phyloP scores from a whole-genome alignment of 768 basidiomycete genomes.

The Flagelloscypha sp. region DNA sequence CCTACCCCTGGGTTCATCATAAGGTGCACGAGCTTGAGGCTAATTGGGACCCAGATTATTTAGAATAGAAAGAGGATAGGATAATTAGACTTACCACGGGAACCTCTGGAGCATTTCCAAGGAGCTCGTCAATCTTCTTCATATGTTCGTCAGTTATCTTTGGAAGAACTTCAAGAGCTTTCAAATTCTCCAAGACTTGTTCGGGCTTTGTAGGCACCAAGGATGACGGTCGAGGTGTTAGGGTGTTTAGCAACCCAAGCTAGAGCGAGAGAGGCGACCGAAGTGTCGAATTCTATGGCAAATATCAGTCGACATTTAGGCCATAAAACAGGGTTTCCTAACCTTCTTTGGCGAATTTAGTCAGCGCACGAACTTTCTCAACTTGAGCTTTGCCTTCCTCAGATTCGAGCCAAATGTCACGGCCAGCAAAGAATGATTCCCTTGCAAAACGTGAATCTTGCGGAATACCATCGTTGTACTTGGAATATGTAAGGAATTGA shows the following conservation, averaged over 20 bases:
- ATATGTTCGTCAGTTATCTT: conserved; percentile 62
- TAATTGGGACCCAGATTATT: too few species aligned
- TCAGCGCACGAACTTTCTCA: conserved; percentile 59
- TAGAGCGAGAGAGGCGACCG: conserved; percentile 58
- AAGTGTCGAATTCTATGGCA: conserved; percentile 44
- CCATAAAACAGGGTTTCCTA: too few species aligned
- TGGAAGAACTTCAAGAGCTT: conserved; percentile 63
- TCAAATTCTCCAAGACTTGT: conserved; percentile 59
- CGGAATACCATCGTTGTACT: conserved; percentile 73
- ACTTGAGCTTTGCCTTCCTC: conserved; percentile 63
- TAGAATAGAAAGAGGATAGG: too few species aligned
- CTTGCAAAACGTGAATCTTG: conserved; percentile 61
- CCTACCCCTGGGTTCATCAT: too few species aligned
- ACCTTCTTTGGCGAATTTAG: conserved; percentile 56
- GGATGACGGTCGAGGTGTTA: conserved; percentile 57
- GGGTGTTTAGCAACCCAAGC: conserved; percentile 69
- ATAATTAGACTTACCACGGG: too few species aligned
- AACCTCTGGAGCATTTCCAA: too few species aligned
- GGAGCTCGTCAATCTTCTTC: conserved; percentile 58
- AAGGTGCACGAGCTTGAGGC: too few species aligned
- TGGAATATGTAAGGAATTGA: conserved; percentile 4
- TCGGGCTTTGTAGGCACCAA: conserved; percentile 51
- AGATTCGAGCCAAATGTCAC: conserved; percentile 42
- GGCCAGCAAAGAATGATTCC: conserved; percentile 48
- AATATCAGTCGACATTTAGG: conserved; percentile 1